phyloP scores from a whole-genome alignment of 805 yeast genomes.

The Candida montana region DNA sequence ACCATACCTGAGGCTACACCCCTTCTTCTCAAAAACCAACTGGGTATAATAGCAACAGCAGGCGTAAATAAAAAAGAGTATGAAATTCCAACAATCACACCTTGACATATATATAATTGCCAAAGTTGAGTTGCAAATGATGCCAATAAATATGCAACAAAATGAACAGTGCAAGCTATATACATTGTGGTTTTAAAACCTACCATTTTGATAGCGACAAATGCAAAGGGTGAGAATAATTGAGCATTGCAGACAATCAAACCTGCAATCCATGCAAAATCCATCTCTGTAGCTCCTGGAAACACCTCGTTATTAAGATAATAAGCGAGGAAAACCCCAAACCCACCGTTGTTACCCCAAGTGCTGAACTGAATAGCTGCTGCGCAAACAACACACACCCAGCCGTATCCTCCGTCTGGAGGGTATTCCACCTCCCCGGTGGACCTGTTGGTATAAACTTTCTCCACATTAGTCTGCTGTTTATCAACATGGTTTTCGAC shows the following conservation, averaged over 20 bases:
- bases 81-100: slow-evolving; percentile 50
- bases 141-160: slow-evolving; percentile 54
- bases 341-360: slow-evolving; percentile 63
- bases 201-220: slow-evolving; percentile 40
- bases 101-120: slow-evolving; percentile 67
- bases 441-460: slow-evolving; percentile 31
- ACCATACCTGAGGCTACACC: slow-evolving; percentile 47
- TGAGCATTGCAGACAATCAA: slow-evolving; percentile 53
- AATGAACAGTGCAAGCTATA: slow-evolving; percentile 46
- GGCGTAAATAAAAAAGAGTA: slow-evolving; percentile 54
- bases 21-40: slow-evolving; percentile 63
- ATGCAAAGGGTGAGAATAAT: slow-evolving; percentile 52
- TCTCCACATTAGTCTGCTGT: slow-evolving; percentile 16
- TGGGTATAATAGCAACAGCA: slow-evolving; percentile 55
- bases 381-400: slow-evolving; percentile 54
- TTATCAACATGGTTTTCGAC: not conserved
- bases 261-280: slow-evolving; percentile 67
- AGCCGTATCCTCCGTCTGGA: slow-evolving; percentile 67
- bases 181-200: slow-evolving; percentile 45
- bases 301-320: slow-evolving; percentile 48
- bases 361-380: slow-evolving; percentile 49
- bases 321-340: slow-evolving; percentile 56
- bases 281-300: slow-evolving; percentile 49
- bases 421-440: slow-evolving; percentile 33
- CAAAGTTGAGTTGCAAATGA: slow-evolving; percentile 53